Percentiles rank a stretch among this genome's conserved stretches.
Conservation (phyloP, 2,329 filamentous ascomycete species). For the Fonsecaea multimorphosa region DNA sequence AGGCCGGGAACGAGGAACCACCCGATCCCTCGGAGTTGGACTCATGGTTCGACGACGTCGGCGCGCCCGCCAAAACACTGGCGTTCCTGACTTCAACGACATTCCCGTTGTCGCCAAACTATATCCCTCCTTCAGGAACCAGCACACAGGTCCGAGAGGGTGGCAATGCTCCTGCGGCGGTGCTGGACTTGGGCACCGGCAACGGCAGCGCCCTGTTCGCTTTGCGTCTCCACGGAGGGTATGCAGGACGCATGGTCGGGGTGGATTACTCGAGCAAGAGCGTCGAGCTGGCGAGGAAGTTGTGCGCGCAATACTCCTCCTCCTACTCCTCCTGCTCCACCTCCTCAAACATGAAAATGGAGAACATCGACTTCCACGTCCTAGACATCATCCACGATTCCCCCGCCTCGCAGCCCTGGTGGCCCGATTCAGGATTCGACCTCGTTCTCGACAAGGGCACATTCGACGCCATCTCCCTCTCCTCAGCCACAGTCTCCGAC, state of each 20-base stretch:
- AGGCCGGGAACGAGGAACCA: slow-evolving; percentile 71
- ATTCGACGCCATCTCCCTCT: slow-evolving; percentile 90
- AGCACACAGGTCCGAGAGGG: not conserved
- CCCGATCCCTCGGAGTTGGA: slow-evolving; percentile 73
- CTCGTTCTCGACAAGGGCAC: slow-evolving; percentile 97
- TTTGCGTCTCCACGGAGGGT: slow-evolving; percentile 70
- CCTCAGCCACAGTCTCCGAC: slow-evolving; percentile 42
- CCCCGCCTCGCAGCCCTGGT: slow-evolving; percentile 45
- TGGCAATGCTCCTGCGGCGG: slow-evolving; percentile 39
- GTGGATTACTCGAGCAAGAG: slow-evolving; percentile 83
- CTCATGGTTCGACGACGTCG: slow-evolving; percentile 94
- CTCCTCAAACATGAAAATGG: slow-evolving; percentile 47
- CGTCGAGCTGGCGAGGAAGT: slow-evolving; percentile 72
- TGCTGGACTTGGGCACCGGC: slow-evolving; percentile 86
- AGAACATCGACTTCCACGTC: slow-evolving; percentile 62
- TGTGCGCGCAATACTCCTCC: slow-evolving; percentile 54
- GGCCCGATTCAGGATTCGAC: slow-evolving; percentile 71
- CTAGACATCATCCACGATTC: slow-evolving; percentile 45
- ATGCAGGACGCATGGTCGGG: slow-evolving; percentile 74
- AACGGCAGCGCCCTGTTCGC: slow-evolving; percentile 91
- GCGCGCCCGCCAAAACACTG: slow-evolving; percentile 81
- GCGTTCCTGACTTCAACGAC: slow-evolving; percentile 65
- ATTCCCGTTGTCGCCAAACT: slow-evolving; percentile 52
- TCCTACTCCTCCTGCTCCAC: not conserved
- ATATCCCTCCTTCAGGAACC: slow-evolving; percentile 19